Evolutionary conservation across 495 filamentous ascomycete genomes (phyloP), one percentile per base, ranked within the genome.

Genomic region (Lophiostoma macrostomum): DNA sequence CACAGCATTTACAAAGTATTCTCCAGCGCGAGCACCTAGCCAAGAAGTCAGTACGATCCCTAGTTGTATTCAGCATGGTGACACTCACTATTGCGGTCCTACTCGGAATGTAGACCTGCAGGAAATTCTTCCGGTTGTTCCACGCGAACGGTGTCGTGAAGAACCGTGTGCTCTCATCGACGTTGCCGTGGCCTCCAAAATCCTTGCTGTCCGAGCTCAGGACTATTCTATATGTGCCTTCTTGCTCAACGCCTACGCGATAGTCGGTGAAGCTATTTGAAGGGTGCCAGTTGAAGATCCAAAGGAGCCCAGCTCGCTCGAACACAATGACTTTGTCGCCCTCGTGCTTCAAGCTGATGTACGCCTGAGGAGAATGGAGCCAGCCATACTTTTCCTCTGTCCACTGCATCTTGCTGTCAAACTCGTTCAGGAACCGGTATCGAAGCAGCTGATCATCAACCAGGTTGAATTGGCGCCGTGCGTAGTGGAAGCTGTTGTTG

Each of bases 251-350:
- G 0, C 93, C 93, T 50, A 97, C 83, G 16, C 94, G 78, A 64
- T 96, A 98, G 66, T 97, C 94, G 14, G 88, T 81, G 67, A 85
- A 98, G 75, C 88, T 95, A 35, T 85, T 63, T n/a, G 79, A 79
- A 4, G 88, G 84, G 66, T 96, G 83, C 77, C 96, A 96, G 71
- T 98, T 98, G 78, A 98, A 97, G 60, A 96, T 80, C 79, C 88
- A 98, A 27, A 98, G 73, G 34, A 96, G 68, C 0, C 90, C 90
- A 3, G 82, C 93, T 20, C 93, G 82, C 73, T 98, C 93, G 68
- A 97, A 98, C 42, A 94, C 91, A 56, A 98, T 79, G 16, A 96
- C 87, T 73, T 97, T 98, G 71, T 98, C 93, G 31, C 64, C 74
- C 67, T 98, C 90, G 70, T 98, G 83, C 81, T 97, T 97, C 61